phyloP scores from a whole-genome alignment of 148 eudicot species.

The Chenopodium quinoa region DNA sequence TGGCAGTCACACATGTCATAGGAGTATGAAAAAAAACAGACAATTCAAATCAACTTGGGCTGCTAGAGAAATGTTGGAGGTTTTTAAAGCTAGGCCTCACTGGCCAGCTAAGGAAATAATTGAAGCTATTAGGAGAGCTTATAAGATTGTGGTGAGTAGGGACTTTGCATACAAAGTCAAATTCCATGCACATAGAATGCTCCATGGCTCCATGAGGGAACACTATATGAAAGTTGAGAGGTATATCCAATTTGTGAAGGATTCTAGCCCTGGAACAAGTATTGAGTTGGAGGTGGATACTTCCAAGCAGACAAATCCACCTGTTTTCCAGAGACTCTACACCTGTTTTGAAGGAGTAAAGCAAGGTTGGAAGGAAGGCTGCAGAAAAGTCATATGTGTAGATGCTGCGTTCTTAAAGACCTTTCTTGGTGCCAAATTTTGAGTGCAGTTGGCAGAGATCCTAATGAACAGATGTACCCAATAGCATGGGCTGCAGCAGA shows the following conservation, averaged over 20 bases:
- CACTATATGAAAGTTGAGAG: neutral
- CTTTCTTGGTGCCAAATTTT: neutral
- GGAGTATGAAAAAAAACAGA: neutral
- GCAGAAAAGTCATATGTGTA: neutral
- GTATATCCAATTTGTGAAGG: neutral
- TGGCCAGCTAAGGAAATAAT: neutral
- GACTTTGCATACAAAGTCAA: neutral
- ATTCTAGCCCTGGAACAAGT: too few relatives aligned
- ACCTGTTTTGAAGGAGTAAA: too few relatives aligned
- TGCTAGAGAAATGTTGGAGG: neutral
- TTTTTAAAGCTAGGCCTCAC: neutral
- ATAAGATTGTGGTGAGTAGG: neutral
- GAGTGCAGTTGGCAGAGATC: neutral
- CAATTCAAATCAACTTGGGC: neutral
- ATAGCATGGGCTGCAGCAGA: neutral
- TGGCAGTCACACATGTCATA: too few relatives aligned
- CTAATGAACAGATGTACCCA: conserved; percentile 16
- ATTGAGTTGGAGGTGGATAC: too few relatives aligned
- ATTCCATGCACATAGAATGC: neutral
- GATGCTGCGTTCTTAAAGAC: neutral
- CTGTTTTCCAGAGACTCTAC: too few relatives aligned
- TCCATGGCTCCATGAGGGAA: neutral
- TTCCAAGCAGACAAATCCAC: too few relatives aligned
- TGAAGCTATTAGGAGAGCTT: neutral
- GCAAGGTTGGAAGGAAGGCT: neutral